Evolutionary conservation across 371 early-diverging fungal genomes (phyloP), one percentile per base, ranked within the genome.

Genomic region (Fennellomyces sp.): DNA sequence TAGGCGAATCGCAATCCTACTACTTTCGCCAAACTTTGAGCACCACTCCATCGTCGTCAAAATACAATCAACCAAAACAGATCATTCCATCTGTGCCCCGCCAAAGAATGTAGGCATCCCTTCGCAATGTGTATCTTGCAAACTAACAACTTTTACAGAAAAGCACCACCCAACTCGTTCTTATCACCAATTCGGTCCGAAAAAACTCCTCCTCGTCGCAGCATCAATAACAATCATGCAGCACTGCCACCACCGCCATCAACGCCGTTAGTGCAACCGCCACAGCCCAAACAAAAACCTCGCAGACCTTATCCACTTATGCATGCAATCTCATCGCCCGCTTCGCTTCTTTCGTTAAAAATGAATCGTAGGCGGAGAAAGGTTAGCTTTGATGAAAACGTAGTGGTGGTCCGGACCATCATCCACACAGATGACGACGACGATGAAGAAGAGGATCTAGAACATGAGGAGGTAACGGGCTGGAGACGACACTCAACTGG

Each of bases 341-440:
- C 45, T 15, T 21, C 12, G 5, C 19, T 45, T 45, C n/a, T 45
- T 45, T 25, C 45, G 5, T 23, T 45, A 17, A 45, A 45, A 45
- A 45, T 21, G 45, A 45, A 45, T 45, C 45, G 45, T 45, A 17
- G 58, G 15, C 11, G 36, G 15, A 31, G 66, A 48, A 69, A 65
- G 59, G 69, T 69, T 3, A 69, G 69, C 25, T 69, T 69, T 59
- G 45, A 65, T 56, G 66, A 65, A 47, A 61, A 66, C 26, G 69
- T 69, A 3, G 52, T 69, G 3, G 69, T 69, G 12, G 66, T 69
- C n/a, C 61, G 66, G 38, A 69, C 69, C 3, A 28, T 69, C 3
- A 61, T 69, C 26, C 60, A 61, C 50, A 58, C 30, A 0, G 58
- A 58, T 19, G 57, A 57, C 19, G 50, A 49, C 28, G 29, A 28